Evolutionary conservation across 306 rosid species (phyloP).

Genomic region (Glycyrrhiza uralensis): DNA sequence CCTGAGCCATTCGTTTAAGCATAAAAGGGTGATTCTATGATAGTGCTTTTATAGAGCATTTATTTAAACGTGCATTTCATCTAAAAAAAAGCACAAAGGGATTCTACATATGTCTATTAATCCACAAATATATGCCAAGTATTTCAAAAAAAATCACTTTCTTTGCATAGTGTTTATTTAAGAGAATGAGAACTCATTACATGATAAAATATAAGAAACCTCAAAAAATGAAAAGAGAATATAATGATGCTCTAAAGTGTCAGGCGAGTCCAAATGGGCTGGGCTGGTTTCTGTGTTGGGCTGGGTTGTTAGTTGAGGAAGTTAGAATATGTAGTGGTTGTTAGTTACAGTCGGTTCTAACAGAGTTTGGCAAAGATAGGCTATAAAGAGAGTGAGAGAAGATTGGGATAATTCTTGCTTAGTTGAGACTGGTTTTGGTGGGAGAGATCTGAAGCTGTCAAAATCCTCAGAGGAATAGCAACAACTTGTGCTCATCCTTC

Average conservation of each 20-base stretch:
- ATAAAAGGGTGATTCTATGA: neutral
- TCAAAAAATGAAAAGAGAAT: neutral
- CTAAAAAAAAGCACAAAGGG: neutral
- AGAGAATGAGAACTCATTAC: neutral
- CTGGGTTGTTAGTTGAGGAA: no score
- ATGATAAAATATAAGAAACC: neutral
- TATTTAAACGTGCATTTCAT: neutral
- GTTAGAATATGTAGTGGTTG: no score
- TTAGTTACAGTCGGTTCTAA: no score
- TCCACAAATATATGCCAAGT: neutral
- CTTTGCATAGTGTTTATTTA: neutral
- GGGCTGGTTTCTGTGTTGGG: neutral
- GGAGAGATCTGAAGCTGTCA: no score
- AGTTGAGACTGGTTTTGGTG: neutral
- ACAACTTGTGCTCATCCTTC: no score
- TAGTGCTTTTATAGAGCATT: neutral
- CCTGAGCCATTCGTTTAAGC: neutral
- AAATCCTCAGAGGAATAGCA: no score
- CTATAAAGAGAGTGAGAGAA: neutral
- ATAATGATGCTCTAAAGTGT: neutral
- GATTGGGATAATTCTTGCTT: no score
- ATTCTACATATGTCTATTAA: neutral
- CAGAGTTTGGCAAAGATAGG: no score
- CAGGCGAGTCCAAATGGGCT: neutral
- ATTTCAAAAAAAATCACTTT: neutral